These are phyloP conservation scores for Geranomyces variabilis DNA, from an alignment of 192 early-diverging fungal species.

Conservation along the genomic window DNA sequence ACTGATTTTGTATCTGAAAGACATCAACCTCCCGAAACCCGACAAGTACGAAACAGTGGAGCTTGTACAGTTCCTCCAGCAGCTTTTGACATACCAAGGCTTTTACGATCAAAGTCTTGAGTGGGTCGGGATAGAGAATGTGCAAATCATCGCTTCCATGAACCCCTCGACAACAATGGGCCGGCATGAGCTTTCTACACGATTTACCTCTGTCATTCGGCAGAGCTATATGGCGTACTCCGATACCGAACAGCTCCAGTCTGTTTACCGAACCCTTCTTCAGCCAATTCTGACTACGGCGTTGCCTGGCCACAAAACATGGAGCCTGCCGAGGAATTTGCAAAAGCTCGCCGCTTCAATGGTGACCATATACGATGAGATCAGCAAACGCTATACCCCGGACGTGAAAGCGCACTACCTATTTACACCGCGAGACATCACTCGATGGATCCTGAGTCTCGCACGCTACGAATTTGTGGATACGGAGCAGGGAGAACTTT, in stretches of 20 bases:
- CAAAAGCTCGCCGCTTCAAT: constrained; percentile 53
- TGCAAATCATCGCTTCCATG: constrained; percentile 64
- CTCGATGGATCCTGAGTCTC: constrained; percentile 48
- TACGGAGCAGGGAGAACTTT: constrained; percentile 46
- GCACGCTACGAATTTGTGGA: constrained; percentile 41
- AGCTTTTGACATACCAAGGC: constrained; percentile 60
- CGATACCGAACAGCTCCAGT: constrained; percentile 52
- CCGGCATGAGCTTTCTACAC: constrained; percentile 51
- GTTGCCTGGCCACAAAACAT: constrained; percentile 42
- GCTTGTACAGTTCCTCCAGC: constrained; percentile 61
- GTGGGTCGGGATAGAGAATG: constrained; percentile 61
- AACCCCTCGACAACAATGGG: constrained; percentile 57
- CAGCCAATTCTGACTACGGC: constrained; percentile 41
- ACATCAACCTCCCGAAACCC: constrained; percentile 62
- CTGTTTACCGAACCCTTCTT: constrained; percentile 47
- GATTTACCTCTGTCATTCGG: constrained; percentile 58
- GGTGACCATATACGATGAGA: constrained; percentile 51
- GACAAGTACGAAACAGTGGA: constrained; percentile 67
- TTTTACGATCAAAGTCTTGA: constrained; percentile 59
- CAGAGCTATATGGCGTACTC: constrained; percentile 51
- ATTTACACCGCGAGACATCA: constrained; percentile 59
- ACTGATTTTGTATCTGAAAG: constrained; percentile 63
- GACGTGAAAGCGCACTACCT: constrained; percentile 57
- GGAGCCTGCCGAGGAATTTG: constrained; percentile 50
- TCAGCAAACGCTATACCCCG: constrained; percentile 50